Conservation (phyloP, 2,329 filamentous ascomycete species). For the Blastomyces gilchristii region DNA sequence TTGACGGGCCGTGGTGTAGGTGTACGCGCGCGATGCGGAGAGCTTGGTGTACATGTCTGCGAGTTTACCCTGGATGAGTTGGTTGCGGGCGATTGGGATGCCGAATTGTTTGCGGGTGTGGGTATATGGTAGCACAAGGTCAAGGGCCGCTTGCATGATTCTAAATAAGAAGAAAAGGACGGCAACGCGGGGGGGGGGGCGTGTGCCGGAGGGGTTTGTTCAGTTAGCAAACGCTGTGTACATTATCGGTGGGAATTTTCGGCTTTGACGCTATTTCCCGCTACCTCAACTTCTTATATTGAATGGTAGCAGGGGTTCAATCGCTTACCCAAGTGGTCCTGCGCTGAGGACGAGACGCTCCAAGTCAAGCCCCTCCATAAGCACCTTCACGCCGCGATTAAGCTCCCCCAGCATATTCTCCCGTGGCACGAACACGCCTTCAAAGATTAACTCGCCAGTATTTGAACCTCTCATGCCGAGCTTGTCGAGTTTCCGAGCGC, state of each 20-base stretch:
- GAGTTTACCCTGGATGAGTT: constrained; percentile 83
- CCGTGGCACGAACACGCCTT: constrained; percentile 76
- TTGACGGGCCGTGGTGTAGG: constrained; percentile 66
- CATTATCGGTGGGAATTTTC: neutral
- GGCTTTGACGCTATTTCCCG: too few relatives aligned
- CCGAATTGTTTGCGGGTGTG: constrained; percentile 87
- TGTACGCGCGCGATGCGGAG: constrained; percentile 74
- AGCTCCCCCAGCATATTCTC: constrained; percentile 71
- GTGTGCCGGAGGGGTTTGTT: neutral
- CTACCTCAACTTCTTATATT: neutral
- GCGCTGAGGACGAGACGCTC: constrained; percentile 86
- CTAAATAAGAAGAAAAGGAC: constrained; percentile 19
- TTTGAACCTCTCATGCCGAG: constrained; percentile 96
- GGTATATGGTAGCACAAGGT: constrained; percentile 76
- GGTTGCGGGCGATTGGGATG: constrained; percentile 76
- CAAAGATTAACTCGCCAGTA: constrained; percentile 87
- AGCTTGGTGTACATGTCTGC: constrained; percentile 98
- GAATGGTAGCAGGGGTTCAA: neutral
- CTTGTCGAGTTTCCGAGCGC: constrained; percentile 87
- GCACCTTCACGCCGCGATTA: constrained; percentile 73
- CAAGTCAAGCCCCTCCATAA: constrained; percentile 94
- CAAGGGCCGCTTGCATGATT: constrained; percentile 85
- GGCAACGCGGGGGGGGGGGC: too few relatives aligned
- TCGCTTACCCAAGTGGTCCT: constrained; percentile 62
- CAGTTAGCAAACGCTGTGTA: neutral